phyloP scores from a whole-genome alignment of 2,329 filamentous ascomycete genomes.

The Talaromyces atroroseus region DNA sequence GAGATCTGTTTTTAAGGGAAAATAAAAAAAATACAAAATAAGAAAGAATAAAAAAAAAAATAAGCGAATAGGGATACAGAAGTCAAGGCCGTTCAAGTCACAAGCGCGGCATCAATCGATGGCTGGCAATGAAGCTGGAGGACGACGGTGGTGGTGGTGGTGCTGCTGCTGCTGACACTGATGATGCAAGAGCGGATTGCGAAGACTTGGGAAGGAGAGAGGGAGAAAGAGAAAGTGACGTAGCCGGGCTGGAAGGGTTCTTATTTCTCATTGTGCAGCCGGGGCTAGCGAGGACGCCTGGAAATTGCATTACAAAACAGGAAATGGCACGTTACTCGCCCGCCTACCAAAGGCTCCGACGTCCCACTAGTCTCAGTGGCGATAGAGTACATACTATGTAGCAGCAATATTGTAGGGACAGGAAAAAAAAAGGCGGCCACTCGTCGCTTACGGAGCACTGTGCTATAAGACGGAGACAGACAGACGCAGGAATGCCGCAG shows the following conservation, averaged over 20 bases:
- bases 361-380: too few relatives aligned
- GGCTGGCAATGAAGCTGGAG: too few relatives aligned
- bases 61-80: conserved; percentile 13
- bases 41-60: conserved; percentile 17
- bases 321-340: background rate
- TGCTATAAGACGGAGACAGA: too few relatives aligned
- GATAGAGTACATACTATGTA: too few relatives aligned
- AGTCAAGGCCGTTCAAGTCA: too few relatives aligned
- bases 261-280: background rate
- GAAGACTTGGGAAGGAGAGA: conserved; percentile 16
- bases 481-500: too few relatives aligned
- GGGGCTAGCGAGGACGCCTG: conserved; percentile 7
- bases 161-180: too few relatives aligned
- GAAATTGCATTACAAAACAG: background rate
- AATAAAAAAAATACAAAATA: conserved; percentile 12
- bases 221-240: conserved; percentile 29
- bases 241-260: conserved; percentile 29
- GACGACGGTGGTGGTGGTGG: background rate
- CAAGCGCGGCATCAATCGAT: too few relatives aligned
- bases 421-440: too few relatives aligned
- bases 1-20: conserved; percentile 7
- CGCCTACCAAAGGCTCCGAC: too few relatives aligned
- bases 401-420: too few relatives aligned
- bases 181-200: conserved; percentile 14
- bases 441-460: too few relatives aligned